Evolutionary conservation across 768 basidiomycete genomes (phyloP), one percentile per base, ranked within the genome.

Genomic region (Lyophyllum atratum): DNA sequence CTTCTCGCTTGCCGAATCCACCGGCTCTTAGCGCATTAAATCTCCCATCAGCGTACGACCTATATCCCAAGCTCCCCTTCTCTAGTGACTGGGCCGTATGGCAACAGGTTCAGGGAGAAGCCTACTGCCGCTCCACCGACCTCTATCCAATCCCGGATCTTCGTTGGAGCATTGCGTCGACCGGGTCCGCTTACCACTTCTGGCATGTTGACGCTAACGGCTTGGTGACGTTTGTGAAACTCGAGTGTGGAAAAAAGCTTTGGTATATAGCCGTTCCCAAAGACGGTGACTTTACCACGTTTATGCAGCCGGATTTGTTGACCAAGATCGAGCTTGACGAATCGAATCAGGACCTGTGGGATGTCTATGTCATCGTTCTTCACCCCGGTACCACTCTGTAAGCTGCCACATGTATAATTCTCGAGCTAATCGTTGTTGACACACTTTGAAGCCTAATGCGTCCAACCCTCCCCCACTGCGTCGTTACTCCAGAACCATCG

Each of bases 201-300:
- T 57, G 56, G 56, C 56, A 57, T 4, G 11, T 47, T 6, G 49
- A 57, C n/a, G 15, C 56, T 4, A 52, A 57, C 12, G 50, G 56
- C 22, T 17, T 39, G 8, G 11, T 7, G 8, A 39, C 37, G 37
- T 39, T 39, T 14, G 4, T 39, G 4, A 39, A 14, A 15, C 8
- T 39, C 8, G 37, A 39, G 15, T 8, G 8, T 17, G 37, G 37
- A 12, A 15, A 8, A 10, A 39, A 39, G 37, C 15, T 39, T 9
- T 39, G 37, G 37, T 39, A 39, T 17, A 39, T 39, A 12, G 37
- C 37, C 14, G 14, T 15, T 9, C 37, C 37, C 8, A 39, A 15
- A 15, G 6, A 7, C 4, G 37, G 37, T 7, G 37, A 39, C 8
- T 39, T 39, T 14, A 10, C 4, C 6, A 14, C 4, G 6, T 39